Base-by-base conservation (phyloP, 2,329 filamentous ascomycete genomes). In the Cladosporium sp. region DNA sequence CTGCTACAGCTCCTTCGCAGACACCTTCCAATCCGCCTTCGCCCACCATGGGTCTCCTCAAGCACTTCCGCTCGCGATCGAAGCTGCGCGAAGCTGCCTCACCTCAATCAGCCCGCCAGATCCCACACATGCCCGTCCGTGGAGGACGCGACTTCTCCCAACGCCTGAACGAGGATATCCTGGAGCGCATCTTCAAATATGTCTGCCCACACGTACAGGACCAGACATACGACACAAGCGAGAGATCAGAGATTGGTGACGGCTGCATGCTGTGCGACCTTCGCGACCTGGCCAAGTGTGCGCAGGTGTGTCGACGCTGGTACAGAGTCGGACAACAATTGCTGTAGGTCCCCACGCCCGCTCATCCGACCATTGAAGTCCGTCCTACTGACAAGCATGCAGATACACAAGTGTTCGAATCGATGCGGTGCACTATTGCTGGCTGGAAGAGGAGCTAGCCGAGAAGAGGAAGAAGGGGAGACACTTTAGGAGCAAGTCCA, bases 211-310 rank as follows among this genome's bases (percentile, higher is more conserved):
- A 97, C 73, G 78, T 85, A 35, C 76, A 77, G 55, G 92, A 97
- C 74, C 80, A 86, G 69, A 86, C 81, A 59, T 95, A 94, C 73
- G 87, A 90, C 64, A 86, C 86, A 40, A 93, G 89, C 68, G 93
- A 97, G 76, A 83, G 89, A 67, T 90, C 88, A 59, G 85, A 88
- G 64, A 82, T 85, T 50, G 87, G 88, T 64, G 86, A 91, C 75
- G 86, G 85, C 57, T 97, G 93, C 77, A 93, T 94, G 89, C 85
- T 96, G 64, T 97, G 93, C 77, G 91, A 96, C 75, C 82, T 94
- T 78, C 86, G 92, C 64, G 91, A 97, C 73, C 82, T 97, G 57
- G 85, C 91, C 53, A 86, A 90, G 72, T 93, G 90, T 71, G 84
- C 86, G 37, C 80, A 84, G 70, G 89, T 90, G 51, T 90, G 84